Evolutionary conservation across 2,329 filamentous ascomycete species (phyloP), one percentile per base, ranked within the genome.

Genomic region (Stemphylium vesicarium): DNA sequence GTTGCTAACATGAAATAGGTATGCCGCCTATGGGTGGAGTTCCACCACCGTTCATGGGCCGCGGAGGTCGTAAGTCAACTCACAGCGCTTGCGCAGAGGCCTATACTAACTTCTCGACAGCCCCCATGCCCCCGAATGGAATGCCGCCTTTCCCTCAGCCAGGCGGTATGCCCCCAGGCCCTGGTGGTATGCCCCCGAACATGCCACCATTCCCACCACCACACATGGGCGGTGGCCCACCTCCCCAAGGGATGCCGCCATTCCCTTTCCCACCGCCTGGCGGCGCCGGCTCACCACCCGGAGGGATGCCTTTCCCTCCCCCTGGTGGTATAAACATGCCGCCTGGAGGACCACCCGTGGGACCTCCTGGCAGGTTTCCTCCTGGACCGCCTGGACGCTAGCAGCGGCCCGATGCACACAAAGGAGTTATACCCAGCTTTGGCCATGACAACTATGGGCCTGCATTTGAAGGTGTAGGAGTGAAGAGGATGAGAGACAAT

Each of bases 161-260:
- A 39, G 64, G 65, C 49, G 55, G 55, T 32, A 73, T 74, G 72
- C 74, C 73, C 13, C 75, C 73, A 10, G 64, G 65, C 40, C 65
- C 65, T 20, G 65, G 65, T 13, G 64, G 57, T 38, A 56, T 62
- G 33, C 66, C 66, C 29, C 71, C 73, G 4, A 67, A 66, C 20
- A 73, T 76, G 66, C 76, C 74, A 11, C 63, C 73, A 1, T 77
- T 77, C 53, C 75, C 76, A 24, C 76, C 77, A 15, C 76, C 76
- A 29, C 68, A 66, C 31, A 64, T 66, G 60, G 52, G 48, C 9
- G 63, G 64, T 3, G 64, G 65, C 15, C 61, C 64, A 32, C 66
- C 69, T 4, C 20, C 20, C 20, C 59, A 57, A 32, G 57, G 61
- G 16, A 69, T 71, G 61, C 68, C 68, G 10, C 68, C 68, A 4